Evolutionary conservation across 106 monocot genomes (phyloP).

Genomic region (Amphibolis antarctica): DNA sequence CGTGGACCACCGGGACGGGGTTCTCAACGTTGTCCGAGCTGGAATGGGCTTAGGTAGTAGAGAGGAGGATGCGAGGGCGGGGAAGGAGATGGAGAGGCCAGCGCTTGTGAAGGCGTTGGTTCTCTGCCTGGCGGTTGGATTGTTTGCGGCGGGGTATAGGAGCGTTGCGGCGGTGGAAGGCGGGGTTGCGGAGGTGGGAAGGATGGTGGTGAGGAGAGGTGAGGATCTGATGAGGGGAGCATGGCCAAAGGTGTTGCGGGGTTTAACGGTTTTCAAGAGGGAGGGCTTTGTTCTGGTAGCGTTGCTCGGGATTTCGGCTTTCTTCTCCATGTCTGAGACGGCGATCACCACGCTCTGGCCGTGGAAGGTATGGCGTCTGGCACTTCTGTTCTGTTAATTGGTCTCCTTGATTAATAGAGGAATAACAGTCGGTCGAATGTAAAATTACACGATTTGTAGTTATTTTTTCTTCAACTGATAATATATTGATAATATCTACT

Average conservation of each 20-base stretch:
- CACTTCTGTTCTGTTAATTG: background rate
- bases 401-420: no score
- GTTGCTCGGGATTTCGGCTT: slow-evolving; percentile 68
- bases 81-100: background rate
- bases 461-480: no score
- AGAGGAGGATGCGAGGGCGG: background rate
- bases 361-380: slow-evolving; percentile 58
- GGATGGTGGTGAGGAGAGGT: slow-evolving; percentile 4
- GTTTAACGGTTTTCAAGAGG: slow-evolving; percentile 46
- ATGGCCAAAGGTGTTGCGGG: slow-evolving; percentile 47
- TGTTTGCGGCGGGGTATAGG: slow-evolving; percentile 6
- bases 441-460: no score
- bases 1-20: no score
- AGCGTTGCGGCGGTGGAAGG: slow-evolving; percentile 24
- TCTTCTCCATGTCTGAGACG: slow-evolving; percentile 97
- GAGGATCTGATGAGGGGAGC: slow-evolving; percentile 1
- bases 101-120: background rate
- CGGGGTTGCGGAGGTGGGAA: slow-evolving; percentile 3
- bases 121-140: background rate
- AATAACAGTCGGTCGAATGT: no score
- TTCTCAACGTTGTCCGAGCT: background rate
- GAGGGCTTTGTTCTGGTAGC: slow-evolving; percentile 59
- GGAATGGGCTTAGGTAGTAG: background rate
- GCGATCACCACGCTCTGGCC: slow-evolving; percentile 88
- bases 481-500: no score